Evolutionary conservation across 2,329 filamentous ascomycete species (phyloP).

Genomic region (Arthrobotrys megalospora): DNA sequence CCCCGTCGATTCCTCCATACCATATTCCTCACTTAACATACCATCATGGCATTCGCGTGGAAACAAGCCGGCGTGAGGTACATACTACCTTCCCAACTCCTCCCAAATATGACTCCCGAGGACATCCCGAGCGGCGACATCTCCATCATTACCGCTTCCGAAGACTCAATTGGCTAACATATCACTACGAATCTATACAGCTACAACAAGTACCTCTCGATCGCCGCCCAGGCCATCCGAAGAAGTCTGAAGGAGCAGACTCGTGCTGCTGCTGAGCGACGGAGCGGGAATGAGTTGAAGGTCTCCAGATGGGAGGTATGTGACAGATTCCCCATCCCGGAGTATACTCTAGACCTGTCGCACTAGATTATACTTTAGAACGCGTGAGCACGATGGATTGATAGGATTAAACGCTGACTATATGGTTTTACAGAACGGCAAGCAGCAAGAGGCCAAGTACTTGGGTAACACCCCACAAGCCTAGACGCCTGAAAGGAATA

Average conservation of each 20-base stretch:
- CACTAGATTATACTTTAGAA: conserved; percentile 29
- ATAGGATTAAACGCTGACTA: conserved; percentile 21
- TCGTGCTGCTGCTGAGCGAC: conserved; percentile 87
- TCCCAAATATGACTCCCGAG: conserved; percentile 30
- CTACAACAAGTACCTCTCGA: conserved; percentile 99
- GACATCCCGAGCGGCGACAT: conserved; percentile 3
- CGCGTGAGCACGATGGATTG: conserved; percentile 37
- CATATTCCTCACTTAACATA: conserved; percentile 9
- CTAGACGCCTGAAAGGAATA: conserved; percentile 17
- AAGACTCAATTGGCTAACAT: conserved; percentile 45
- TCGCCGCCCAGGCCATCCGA: conserved; percentile 94
- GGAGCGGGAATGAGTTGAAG: conserved; percentile 88
- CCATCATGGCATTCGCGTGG: conserved; percentile 60
- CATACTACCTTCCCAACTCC: background rate
- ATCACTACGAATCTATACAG: conserved; percentile 70
- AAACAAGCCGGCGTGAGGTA: conserved; percentile 58
- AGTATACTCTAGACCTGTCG: background rate
- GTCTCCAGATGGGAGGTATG: conserved; percentile 97
- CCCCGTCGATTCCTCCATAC: conserved; percentile 5
- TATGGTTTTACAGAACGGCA: conserved; percentile 81
- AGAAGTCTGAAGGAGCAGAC: conserved; percentile 96
- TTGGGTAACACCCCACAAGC: conserved; percentile 69
- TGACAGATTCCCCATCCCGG: conserved; percentile 63
- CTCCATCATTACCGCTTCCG: background rate
- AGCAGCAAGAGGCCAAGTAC: conserved; percentile 88